These are phyloP conservation scores for Citrus sp. DNA, from an alignment of 345 rosid species.

Conservation along the genomic window DNA sequence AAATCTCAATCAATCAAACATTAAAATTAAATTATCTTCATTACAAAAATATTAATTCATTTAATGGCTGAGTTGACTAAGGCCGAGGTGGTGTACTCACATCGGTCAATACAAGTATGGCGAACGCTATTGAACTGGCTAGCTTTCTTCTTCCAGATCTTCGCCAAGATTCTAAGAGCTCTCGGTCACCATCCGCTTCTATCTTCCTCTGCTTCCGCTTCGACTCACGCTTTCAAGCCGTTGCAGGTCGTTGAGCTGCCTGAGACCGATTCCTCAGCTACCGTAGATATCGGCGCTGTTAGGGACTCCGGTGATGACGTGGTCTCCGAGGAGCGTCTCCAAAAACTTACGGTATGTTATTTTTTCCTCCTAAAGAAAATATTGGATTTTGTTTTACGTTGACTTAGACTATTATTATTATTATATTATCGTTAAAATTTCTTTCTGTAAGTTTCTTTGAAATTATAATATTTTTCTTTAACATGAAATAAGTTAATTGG, in stretches of 20 bases:
- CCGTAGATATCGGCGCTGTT: constrained; percentile 46
- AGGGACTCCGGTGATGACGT: constrained; percentile 15
- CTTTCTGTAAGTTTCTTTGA: background rate
- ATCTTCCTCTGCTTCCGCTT: constrained; percentile 41
- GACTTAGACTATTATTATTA: background rate
- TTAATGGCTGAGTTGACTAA: constrained; percentile 92
- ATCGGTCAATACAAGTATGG: constrained; percentile 63
- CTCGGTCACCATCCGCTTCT: constrained; percentile 68
- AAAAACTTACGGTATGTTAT: constrained; percentile 57
- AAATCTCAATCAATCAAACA: background rate
- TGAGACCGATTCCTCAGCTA: constrained; percentile 45
- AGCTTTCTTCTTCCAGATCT: constrained; percentile 81
- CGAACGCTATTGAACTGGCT: constrained; percentile 73
- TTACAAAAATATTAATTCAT: background rate
- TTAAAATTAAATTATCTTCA: background rate
- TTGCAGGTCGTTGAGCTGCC: constrained; percentile 69
- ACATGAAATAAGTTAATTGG: background rate
- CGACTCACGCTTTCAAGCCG: constrained; percentile 64
- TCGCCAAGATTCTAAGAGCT: constrained; percentile 61
- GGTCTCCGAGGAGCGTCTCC: constrained; percentile 10
- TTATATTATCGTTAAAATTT: background rate
- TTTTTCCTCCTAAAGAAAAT: background rate
- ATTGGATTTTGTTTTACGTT: constrained; percentile 3
- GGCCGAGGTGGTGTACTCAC: constrained; percentile 71
- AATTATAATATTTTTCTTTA: background rate